Percentiles rank a stretch among this genome's conserved stretches.
Evolutionary conservation across 352 stramenopile species (phyloP).

Genomic region (Phytophthora pini): DNA sequence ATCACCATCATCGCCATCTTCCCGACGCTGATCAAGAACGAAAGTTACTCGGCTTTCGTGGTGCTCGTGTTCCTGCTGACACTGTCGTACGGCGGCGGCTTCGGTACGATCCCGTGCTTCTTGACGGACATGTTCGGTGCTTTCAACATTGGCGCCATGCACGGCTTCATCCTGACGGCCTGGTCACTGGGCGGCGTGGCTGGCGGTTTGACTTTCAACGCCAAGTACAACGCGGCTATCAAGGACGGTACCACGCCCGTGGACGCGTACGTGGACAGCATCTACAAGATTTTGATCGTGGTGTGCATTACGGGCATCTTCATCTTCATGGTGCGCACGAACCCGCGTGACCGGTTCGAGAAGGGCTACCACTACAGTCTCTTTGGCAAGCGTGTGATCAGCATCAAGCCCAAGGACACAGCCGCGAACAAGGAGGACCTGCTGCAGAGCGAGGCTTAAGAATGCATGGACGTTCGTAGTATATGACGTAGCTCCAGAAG

Average conservation of each 20-base stretch:
- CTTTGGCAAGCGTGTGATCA: slow-evolving; percentile 66
- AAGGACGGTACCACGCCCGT: slow-evolving; percentile 38
- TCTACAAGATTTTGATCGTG: slow-evolving; percentile 78
- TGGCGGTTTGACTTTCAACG: slow-evolving; percentile 77
- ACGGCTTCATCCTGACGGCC: slow-evolving; percentile 79
- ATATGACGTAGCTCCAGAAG: neutral
- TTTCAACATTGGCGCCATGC: slow-evolving; percentile 84
- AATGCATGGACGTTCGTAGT: neutral
- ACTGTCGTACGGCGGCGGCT: slow-evolving; percentile 72
- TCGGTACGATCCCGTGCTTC: slow-evolving; percentile 79
- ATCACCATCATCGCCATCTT: slow-evolving; percentile 70
- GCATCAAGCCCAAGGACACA: slow-evolving; percentile 60
- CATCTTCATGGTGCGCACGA: slow-evolving; percentile 78
- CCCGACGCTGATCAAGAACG: slow-evolving; percentile 60
- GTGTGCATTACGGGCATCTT: slow-evolving; percentile 65
- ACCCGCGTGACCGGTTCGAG: slow-evolving; percentile 71
- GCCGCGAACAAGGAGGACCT: slow-evolving; percentile 31
- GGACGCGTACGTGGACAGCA: slow-evolving; percentile 74
- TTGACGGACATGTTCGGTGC: slow-evolving; percentile 88
- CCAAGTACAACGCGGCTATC: slow-evolving; percentile 50
- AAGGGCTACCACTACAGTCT: slow-evolving; percentile 75
- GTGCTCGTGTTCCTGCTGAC: slow-evolving; percentile 73
- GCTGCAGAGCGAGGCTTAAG: slow-evolving; percentile 28
- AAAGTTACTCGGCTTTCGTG: slow-evolving; percentile 65
- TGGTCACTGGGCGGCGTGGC: slow-evolving; percentile 78